phyloP scores from a whole-genome alignment of 108 stramenopile genomes.

The Chaetoceros muelleri region DNA sequence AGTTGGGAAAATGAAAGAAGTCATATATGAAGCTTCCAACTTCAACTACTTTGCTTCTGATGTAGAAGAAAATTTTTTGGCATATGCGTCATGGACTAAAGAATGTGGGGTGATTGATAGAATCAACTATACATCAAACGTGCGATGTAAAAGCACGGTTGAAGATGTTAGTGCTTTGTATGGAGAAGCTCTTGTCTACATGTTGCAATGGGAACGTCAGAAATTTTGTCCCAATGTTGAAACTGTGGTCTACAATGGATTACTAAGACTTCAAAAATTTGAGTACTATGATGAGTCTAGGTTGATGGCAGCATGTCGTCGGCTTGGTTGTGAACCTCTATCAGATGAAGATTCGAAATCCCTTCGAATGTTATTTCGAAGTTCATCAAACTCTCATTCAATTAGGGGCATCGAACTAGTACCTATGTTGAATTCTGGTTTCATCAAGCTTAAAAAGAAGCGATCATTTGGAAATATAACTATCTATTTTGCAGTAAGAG shows the following conservation, averaged over 20 bases:
- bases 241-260: not conserved
- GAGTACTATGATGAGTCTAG: not conserved
- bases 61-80: not conserved
- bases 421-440: not conserved
- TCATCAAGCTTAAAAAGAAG: not conserved
- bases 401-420: not conserved
- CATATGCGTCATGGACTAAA: not conserved
- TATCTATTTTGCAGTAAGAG: not conserved
- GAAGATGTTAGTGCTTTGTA: slow-evolving; percentile 4
- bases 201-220: not conserved
- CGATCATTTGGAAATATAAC: not conserved
- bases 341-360: not conserved
- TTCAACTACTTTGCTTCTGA: not conserved
- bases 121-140: not conserved
- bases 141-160: not conserved
- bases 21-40: not conserved
- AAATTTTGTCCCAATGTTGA: slow-evolving; percentile 3
- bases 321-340: not conserved
- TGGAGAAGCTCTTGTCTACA: slow-evolving; percentile 1
- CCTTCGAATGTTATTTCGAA: not conserved
- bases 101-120: not conserved
- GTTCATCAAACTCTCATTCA: not conserved
- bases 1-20: not conserved
- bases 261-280: not conserved
- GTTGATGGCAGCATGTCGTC: not conserved